Percentiles rank a stretch among this genome's conserved stretches.
Conservation (phyloP, 768 basidiomycete species). For the Naganishia vishniacii region DNA sequence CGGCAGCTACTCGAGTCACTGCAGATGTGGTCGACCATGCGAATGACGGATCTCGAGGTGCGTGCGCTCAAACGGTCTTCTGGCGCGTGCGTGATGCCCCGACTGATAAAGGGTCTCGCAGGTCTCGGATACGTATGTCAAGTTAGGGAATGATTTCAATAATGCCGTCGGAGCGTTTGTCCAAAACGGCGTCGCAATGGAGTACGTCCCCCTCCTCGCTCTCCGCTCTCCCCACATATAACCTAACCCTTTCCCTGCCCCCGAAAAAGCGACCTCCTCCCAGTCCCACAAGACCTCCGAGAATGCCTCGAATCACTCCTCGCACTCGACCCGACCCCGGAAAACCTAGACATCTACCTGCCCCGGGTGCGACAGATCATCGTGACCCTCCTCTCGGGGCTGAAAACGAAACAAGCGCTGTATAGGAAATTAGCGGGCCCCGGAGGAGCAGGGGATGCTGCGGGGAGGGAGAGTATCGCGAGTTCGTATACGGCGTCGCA, state of each 20-base stretch:
- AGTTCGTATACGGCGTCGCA: slow-evolving; percentile 31
- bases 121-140: slow-evolving; percentile 96
- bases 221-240: slow-evolving; percentile 24
- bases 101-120: slow-evolving; percentile 44
- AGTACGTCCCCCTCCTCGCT: slow-evolving; percentile 62
- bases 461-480: slow-evolving; percentile 78
- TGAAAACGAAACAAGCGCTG: slow-evolving; percentile 78
- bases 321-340: slow-evolving; percentile 77
- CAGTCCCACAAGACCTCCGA: slow-evolving; percentile 83
- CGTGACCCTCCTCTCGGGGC: slow-evolving; percentile 81
- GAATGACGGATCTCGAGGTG: slow-evolving; percentile 40
- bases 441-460: no score
- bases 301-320: slow-evolving; percentile 82
- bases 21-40: slow-evolving; percentile 40
- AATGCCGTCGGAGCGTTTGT: slow-evolving; percentile 83
- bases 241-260: neutral
- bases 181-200: slow-evolving; percentile 79
- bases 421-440: no score
- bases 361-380: slow-evolving; percentile 88
- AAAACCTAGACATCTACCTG: slow-evolving; percentile 81
- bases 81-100: neutral
- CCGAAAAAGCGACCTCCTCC: slow-evolving; percentile 57
- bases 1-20: slow-evolving; percentile 76
- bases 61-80: slow-evolving; percentile 10
- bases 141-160: slow-evolving; percentile 95